These are phyloP conservation scores for Kodamaea alishanica DNA, from an alignment of 1,139 yeast genomes.

Conservation along the genomic window DNA sequence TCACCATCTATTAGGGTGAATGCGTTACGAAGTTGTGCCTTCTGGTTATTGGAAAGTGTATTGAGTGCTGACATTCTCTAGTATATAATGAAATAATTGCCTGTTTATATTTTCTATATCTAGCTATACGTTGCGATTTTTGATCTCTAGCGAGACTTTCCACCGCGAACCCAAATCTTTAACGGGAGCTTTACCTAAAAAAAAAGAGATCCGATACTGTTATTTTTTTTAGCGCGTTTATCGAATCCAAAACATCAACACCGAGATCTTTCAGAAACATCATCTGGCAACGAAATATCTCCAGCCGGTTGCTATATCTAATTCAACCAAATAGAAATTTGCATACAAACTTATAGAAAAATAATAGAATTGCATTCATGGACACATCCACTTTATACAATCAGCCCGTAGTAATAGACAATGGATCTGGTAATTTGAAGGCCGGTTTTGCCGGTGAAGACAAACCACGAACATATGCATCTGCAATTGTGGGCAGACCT, in stretches of 20 bases:
- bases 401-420: constrained; percentile 89
- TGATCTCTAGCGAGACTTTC: neutral
- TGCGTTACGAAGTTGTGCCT: constrained; percentile 43
- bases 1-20: constrained; percentile 78
- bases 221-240: neutral
- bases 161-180: neutral
- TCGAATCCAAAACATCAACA: neutral
- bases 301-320: too few relatives aligned
- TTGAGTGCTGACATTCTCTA: constrained; percentile 27
- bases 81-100: neutral
- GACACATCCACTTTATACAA: constrained; percentile 38
- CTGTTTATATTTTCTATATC: neutral
- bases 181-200: neutral
- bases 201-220: too few relatives aligned
- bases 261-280: neutral
- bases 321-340: too few relatives aligned
- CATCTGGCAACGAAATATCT: too few relatives aligned
- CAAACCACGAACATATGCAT: constrained; percentile 56
- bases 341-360: too few relatives aligned
- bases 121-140: too few relatives aligned
- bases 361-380: constrained; percentile 1
- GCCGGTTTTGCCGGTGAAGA: constrained; percentile 96
- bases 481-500: constrained; percentile 69
- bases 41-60: constrained; percentile 40
- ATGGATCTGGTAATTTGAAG: constrained; percentile 85